phyloP scores from a whole-genome alignment of 2,329 filamentous ascomycete species.

The Alternaria sp. region DNA sequence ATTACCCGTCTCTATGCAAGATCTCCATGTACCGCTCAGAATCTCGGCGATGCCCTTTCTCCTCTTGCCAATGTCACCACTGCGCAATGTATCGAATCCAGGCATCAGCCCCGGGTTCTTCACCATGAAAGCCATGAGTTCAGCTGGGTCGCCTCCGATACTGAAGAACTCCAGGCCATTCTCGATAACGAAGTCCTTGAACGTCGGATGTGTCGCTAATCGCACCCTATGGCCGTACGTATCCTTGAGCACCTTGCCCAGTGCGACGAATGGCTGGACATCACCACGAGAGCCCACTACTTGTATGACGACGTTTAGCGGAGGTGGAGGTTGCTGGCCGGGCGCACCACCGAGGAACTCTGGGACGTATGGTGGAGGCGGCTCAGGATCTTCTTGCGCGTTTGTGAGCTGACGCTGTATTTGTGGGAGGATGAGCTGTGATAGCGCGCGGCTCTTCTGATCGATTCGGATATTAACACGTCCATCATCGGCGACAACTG shows the following conservation, averaged over 20 bases:
- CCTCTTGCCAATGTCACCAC: slow-evolving; percentile 77
- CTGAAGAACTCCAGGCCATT: slow-evolving; percentile 60
- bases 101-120: slow-evolving; percentile 88
- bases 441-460: slow-evolving; percentile 45
- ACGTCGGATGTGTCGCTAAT: slow-evolving; percentile 57
- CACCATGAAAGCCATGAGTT: slow-evolving; percentile 80
- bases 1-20: slow-evolving; percentile 80
- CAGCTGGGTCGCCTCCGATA: slow-evolving; percentile 58
- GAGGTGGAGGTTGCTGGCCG: slow-evolving; percentile 60
- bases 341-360: slow-evolving; percentile 72
- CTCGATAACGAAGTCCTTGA: slow-evolving; percentile 57
- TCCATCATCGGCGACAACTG: slow-evolving; percentile 48
- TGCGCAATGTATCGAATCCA: slow-evolving; percentile 75
- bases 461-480: slow-evolving; percentile 52
- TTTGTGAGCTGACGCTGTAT: slow-evolving; percentile 47
- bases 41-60: slow-evolving; percentile 79
- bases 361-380: slow-evolving; percentile 74
- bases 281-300: slow-evolving; percentile 58
- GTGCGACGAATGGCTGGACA: slow-evolving; percentile 58
- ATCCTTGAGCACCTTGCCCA: slow-evolving; percentile 58
- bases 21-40: slow-evolving; percentile 84
- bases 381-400: slow-evolving; percentile 59
- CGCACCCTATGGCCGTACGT: slow-evolving; percentile 57
- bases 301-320: slow-evolving; percentile 58
- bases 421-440: slow-evolving; percentile 47